Evolutionary conservation across 305 asterid genomes (phyloP).

Genomic region (Ilex paraguariensis): DNA sequence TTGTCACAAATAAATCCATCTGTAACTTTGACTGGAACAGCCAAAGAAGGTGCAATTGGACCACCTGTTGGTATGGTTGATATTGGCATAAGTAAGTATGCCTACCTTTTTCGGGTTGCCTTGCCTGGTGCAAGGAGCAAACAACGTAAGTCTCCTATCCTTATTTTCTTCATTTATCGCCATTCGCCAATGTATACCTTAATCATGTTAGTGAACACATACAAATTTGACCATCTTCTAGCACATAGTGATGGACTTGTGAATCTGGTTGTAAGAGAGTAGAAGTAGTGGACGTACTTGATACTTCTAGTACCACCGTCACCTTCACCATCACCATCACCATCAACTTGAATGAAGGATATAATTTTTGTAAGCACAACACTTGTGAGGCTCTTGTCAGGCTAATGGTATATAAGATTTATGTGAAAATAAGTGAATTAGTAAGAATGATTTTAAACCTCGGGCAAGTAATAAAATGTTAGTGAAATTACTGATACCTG

Average conservation of each 20-base stretch:
- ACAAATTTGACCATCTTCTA: not conserved
- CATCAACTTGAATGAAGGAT: not conserved
- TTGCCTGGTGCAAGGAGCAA: constrained; percentile 36
- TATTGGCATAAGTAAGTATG: constrained; percentile 30
- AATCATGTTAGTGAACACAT: not conserved
- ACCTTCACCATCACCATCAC: not conserved
- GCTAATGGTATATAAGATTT: too few relatives aligned
- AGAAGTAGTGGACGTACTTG: too few relatives aligned
- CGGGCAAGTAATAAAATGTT: too few relatives aligned
- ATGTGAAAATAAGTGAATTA: too few relatives aligned
- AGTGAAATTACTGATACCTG: too few relatives aligned
- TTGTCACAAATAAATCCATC: constrained; percentile 17
- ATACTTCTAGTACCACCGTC: not conserved
- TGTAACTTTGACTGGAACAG: constrained; percentile 25
- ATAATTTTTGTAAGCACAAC: too few relatives aligned
- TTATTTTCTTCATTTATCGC: too few relatives aligned
- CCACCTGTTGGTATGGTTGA: constrained; percentile 39
- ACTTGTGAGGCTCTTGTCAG: too few relatives aligned
- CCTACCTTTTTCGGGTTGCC: constrained; percentile 35
- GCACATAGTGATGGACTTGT: not conserved
- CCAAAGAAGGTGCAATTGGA: constrained; percentile 27
- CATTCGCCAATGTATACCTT: too few relatives aligned
- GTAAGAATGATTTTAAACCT: too few relatives aligned
- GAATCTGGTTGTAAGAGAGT: not conserved
- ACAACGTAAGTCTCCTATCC: constrained; percentile 22